These are phyloP conservation scores for Naganishia sp. DNA, from an alignment of 1,284 basidiomycete genomes.

Conservation along the genomic window DNA sequence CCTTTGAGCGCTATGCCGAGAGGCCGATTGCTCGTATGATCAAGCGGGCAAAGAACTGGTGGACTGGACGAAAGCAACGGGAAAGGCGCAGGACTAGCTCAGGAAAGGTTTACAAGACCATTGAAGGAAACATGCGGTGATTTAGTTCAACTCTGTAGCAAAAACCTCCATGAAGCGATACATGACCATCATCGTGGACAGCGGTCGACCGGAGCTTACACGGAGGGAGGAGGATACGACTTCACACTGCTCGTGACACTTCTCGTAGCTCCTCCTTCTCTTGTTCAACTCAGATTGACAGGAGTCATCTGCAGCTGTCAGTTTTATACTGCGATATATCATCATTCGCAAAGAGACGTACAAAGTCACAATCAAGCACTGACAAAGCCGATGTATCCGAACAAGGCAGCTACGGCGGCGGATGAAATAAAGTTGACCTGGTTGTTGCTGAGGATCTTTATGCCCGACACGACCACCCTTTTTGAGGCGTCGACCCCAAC, in stretches of 20 bases:
- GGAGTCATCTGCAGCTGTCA: too few relatives aligned
- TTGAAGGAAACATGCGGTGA: slow-evolving; percentile 48
- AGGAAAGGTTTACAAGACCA: slow-evolving; percentile 58
- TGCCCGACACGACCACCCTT: slow-evolving; percentile 18
- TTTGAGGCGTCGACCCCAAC: background rate
- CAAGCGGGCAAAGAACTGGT: slow-evolving; percentile 48
- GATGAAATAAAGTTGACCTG: slow-evolving; percentile 34
- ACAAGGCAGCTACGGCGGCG: slow-evolving; percentile 8
- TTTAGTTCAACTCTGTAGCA: background rate
- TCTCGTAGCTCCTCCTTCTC: too few relatives aligned
- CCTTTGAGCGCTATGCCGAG: slow-evolving; percentile 78
- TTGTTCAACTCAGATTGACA: too few relatives aligned
- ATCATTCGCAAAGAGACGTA: background rate
- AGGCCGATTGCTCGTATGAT: slow-evolving; percentile 63
- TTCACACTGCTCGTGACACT: too few relatives aligned
- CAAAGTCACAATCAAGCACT: background rate
- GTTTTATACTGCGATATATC: too few relatives aligned
- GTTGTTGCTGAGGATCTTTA: slow-evolving; percentile 29
- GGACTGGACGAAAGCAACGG: slow-evolving; percentile 37
- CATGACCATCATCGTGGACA: too few relatives aligned
- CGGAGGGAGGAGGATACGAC: too few relatives aligned
- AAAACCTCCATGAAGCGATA: background rate
- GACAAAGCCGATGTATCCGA: slow-evolving; percentile 14
- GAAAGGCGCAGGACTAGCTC: slow-evolving; percentile 50
- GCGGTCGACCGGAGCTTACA: too few relatives aligned